A percentile compares a stretch with the other conserved stretches of the same genome.
These are phyloP conservation scores for Gypsophila paniculata DNA, from an alignment of 179 eudicot genomes.

Conservation along the genomic window DNA sequence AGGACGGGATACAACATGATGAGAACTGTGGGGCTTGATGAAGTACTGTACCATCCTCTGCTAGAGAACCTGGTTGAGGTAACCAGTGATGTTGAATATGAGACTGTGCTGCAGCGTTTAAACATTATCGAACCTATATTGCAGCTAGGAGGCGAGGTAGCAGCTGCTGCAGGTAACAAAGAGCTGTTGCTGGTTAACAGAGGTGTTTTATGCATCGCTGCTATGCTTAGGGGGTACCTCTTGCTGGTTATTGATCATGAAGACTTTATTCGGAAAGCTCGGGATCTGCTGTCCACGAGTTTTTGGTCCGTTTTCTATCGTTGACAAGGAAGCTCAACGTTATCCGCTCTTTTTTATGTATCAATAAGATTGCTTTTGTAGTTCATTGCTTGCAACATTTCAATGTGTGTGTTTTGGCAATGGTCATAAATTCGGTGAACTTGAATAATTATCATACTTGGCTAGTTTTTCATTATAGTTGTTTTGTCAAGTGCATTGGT, in stretches of 20 bases:
- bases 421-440: no score
- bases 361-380: neutral
- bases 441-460: no score
- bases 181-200: neutral
- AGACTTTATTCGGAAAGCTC: neutral
- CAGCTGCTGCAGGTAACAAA: neutral
- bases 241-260: neutral
- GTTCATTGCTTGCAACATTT: neutral
- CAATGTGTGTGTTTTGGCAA: no score
- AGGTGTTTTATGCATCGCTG: neutral
- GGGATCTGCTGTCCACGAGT: neutral
- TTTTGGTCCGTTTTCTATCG: neutral
- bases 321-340: neutral
- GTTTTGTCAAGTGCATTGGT: no score
- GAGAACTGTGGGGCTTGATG: neutral
- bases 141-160: neutral
- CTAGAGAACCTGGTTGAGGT: neutral
- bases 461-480: no score
- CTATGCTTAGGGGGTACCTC: neutral
- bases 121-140: neutral
- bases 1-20: neutral
- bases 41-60: neutral
- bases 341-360: no score
- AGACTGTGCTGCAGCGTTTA: neutral
- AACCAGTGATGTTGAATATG: neutral